Base-by-base conservation (phyloP, 106 monocot species). In the Dendrobium officinale region DNA sequence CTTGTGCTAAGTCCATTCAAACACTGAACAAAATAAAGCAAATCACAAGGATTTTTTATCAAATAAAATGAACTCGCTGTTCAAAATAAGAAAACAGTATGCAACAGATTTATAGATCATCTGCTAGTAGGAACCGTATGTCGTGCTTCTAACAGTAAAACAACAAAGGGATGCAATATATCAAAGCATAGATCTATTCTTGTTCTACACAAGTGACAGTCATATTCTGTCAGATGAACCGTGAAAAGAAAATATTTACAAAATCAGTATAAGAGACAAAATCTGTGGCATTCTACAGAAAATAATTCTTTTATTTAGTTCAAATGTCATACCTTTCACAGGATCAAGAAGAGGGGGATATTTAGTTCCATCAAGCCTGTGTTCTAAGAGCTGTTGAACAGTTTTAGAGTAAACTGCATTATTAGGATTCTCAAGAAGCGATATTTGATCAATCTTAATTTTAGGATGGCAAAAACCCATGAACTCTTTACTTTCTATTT, bases 361-460 rank as follows among this genome's bases (percentile, higher is more conserved):
- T 79, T 89, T 91, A 56, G 45, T 84, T 84, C 89, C 95, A 75
- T 78, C 51, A 40, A 78, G 42, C 76, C 85, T 86, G 68, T 84
- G 47, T 79, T 85, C 81, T 55, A 98, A 77, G 45, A 98, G 86
- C 77, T 84, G 79, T 77, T 95, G 98, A 80, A 98, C 85, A 70
- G 98, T 91, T 91, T 87, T 98, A 48, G 98, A 92, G 83, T 94
- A 98, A 79, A 81, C 79, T 42, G 80, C 55, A 79, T 77, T 84
- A 77, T 82, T 98, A 5, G 92, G 92, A 37, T 91, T 80, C 85
- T 98, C 98, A 77, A 98, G 92, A 83, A 98, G 92, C 41, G 86
- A 84, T 41, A 93, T 91, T 86, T 91, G 94, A 85, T 98, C 95
- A 75, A 98, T 88, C 82, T 91, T 92, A 67, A 98, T 91, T 86